Evolutionary conservation across 306 rosid species (phyloP).

Genomic region (Fragaria ananassa): DNA sequence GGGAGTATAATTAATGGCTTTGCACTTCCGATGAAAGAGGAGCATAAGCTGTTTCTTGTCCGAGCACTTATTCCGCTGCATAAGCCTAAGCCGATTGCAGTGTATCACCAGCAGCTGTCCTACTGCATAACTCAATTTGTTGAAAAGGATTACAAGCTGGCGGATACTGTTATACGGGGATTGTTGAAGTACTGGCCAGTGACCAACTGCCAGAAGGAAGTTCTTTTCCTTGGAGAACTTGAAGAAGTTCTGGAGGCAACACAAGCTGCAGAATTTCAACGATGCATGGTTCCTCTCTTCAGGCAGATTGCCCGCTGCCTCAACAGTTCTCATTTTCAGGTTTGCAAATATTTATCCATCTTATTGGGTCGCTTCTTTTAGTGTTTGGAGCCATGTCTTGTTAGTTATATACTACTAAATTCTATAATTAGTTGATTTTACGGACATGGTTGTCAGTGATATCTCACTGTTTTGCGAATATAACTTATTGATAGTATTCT

Average conservation of each 20-base stretch:
- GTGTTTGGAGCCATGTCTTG: neutral
- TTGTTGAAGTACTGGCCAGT: conserved; percentile 94
- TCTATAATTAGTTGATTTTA: neutral
- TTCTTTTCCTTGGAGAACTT: conserved; percentile 93
- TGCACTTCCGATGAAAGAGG: conserved; percentile 99
- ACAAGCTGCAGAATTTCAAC: conserved; percentile 81
- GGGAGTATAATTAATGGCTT: conserved; percentile 97
- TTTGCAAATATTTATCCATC: conserved; percentile 29
- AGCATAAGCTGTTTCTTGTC: conserved; percentile 90
- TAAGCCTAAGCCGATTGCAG: conserved; percentile 61
- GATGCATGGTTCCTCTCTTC: conserved; percentile 95
- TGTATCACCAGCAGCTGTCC: conserved; percentile 89
- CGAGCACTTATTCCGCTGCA: conserved; percentile 92
- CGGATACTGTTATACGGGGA: conserved; percentile 86
- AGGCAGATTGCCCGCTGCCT: conserved; percentile 92
- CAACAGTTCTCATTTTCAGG: conserved; percentile 92
- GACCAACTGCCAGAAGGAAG: conserved; percentile 89
- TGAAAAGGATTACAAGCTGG: conserved; percentile 93
- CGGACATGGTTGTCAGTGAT: neutral
- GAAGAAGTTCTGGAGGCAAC: conserved; percentile 98
- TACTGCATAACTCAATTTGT: conserved; percentile 94
- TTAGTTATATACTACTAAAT: neutral
- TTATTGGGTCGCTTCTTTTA: neutral
- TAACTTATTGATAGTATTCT: neutral
- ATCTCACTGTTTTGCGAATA: neutral